Evolutionary conservation across 1,284 basidiomycete species (phyloP), one percentile per base, ranked within the genome.

Genomic region (Malassezia pachydermatis): DNA sequence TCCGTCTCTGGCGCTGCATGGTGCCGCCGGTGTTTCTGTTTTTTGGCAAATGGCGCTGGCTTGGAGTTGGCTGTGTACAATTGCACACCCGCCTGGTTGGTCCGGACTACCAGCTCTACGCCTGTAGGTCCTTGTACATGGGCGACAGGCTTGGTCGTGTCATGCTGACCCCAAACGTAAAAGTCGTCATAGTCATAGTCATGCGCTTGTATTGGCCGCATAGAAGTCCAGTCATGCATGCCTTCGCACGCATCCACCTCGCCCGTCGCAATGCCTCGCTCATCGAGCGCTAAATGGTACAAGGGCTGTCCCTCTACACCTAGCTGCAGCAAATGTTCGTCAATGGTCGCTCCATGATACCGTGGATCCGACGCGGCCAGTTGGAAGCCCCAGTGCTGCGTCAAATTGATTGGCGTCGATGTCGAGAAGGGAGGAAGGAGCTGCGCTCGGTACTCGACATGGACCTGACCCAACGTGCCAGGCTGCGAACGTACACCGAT

Each of bases 301-400:
- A 63, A 24, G n/a, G 50, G 25, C 36, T 50, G 53, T 24, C 54
- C 55, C 0, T 28, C 22, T 4, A 46, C 41, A 5, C 53, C 36
- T 35, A 69, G 42, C 28, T 54, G 45, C 13, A 69, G 43, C n/a
- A 49, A 29, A 41, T 67, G 66, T 22, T 52, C 51, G 13, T 62
- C 63, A 2, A 59, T 50, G 13, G 36, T 50, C 39, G 34, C n/a
- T 43, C 22, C 19, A 51, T 45, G 13, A 1, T 19, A 13, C n/a
- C 6, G 8, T 13, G 16, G 6, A 44, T 45, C 41, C 3, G 59
- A 59, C 0, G 62, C 51, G 7, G 46, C 48, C 11, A 69, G 45
- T 40, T 67, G 60, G 55, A 69, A 69, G 36, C 62, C 63, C 66
- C 66, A 69, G 49, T 69, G 66, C 29, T 69, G 66, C n/a, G 65